Evolutionary conservation across 495 filamentous ascomycete species (phyloP), one percentile per base, ranked within the genome.

Genomic region (Hypoxylon intermedium): DNA sequence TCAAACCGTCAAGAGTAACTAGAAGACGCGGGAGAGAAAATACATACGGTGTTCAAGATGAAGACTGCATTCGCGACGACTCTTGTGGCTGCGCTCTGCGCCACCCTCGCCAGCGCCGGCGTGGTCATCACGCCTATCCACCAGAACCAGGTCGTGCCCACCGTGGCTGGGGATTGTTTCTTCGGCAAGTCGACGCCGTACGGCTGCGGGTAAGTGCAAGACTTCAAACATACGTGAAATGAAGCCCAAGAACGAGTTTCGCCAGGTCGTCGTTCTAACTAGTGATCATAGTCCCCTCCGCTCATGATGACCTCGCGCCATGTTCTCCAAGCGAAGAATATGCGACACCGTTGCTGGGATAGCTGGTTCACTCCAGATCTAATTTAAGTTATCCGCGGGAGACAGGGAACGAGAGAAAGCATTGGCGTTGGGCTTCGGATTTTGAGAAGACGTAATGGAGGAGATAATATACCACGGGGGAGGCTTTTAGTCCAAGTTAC

Each of bases 111-210:
- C 67, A 74, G 67, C 45, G 79, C 77, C 45, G 77, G 76, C 44
- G 68, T 81, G 16, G 75, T 81, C 45, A 73, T 75, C 63, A 77
- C 74, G 11, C 77, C 77, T 38, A 75, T 81, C 68, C 54, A 24
- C 33, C 55, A 52, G 16, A 69, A 80, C 36, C 77, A 80, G 70
- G 68, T 81, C 52, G 73, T 81, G 9, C 56, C 68, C 36, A 75
- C 69, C 53, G 45, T 61, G 5, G 13, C 49, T 15, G 77, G 71
- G 18, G 79, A 81, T 59, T 81, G 79, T 60, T 79, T 74, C 69
- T 79, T 79, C 58, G 79, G 79, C 42, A 70, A 78, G n/a, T 70
- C 71, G 0, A 80, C 79, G 9, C 79, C 77, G 16, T 65, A 67
- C 51, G 77, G 79, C 33, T 81, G 79, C 74, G 77, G 70, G 78